Percentiles rank a stretch among this genome's conserved stretches.
These are phyloP conservation scores for Jaminaea rosea DNA, from an alignment of 1,284 basidiomycete genomes.

Conservation along the genomic window DNA sequence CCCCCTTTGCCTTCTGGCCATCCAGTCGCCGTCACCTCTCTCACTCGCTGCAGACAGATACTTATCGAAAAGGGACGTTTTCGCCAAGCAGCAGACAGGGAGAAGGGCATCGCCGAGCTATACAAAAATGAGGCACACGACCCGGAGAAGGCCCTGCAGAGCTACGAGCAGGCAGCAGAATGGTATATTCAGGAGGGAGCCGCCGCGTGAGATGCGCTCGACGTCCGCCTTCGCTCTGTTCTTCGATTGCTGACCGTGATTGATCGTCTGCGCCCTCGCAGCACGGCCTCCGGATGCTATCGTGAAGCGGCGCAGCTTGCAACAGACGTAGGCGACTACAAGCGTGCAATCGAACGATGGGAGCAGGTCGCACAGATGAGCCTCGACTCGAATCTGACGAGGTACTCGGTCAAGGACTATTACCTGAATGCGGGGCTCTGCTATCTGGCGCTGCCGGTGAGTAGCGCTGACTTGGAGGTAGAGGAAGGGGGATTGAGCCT, in stretches of 20 bases:
- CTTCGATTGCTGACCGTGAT: too few species aligned
- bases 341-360: slow-evolving; percentile 76
- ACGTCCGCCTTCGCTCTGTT: neutral
- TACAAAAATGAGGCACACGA: slow-evolving; percentile 67
- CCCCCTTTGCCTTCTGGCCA: neutral
- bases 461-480: slow-evolving; percentile 32
- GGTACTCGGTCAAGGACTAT: slow-evolving; percentile 97
- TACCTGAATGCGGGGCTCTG: slow-evolving; percentile 83
- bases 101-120: slow-evolving; percentile 78
- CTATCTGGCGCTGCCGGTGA: slow-evolving; percentile 75
- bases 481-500: neutral
- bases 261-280: too few species aligned
- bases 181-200: slow-evolving; percentile 98
- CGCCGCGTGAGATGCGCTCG: slow-evolving; percentile 61
- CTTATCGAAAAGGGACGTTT: slow-evolving; percentile 80
- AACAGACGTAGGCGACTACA: slow-evolving; percentile 76
- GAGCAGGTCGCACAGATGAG: slow-evolving; percentile 82
- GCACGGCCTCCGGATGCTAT: slow-evolving; percentile 84
- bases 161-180: slow-evolving; percentile 84
- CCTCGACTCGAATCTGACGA: slow-evolving; percentile 75
- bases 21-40: slow-evolving; percentile 79
- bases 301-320: slow-evolving; percentile 93
- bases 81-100: slow-evolving; percentile 91
- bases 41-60: slow-evolving; percentile 73
- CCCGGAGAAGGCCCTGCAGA: slow-evolving; percentile 72